Percentiles rank a stretch among this genome's conserved stretches.
phyloP scores from a whole-genome alignment of 768 basidiomycete species.

The Auricularia sp. region DNA sequence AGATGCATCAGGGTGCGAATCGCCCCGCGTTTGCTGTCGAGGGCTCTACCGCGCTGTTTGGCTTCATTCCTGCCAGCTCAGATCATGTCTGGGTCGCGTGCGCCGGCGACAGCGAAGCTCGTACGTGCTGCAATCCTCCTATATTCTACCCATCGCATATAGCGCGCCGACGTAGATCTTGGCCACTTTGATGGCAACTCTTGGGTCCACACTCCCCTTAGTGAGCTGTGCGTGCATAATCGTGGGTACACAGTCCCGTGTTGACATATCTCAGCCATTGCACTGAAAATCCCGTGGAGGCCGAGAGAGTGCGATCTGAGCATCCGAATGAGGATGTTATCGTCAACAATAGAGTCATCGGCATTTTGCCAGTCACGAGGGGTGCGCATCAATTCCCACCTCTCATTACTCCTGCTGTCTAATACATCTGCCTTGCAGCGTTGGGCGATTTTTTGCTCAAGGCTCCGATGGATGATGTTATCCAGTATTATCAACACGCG shows the following conservation, averaged over 20 bases:
- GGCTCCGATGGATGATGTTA: background rate
- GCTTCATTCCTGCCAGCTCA: background rate
- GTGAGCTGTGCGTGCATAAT: background rate
- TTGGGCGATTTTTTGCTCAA: background rate
- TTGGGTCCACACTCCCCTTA: background rate
- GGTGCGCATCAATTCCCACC: background rate
- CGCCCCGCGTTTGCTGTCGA: background rate
- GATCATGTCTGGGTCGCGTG: background rate
- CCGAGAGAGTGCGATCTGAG: background rate
- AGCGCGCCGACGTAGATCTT: background rate
- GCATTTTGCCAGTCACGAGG: background rate
- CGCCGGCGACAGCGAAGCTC: background rate
- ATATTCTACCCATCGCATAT: background rate
- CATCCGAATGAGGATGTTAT: background rate
- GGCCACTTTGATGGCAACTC: background rate
- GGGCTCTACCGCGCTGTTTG: background rate
- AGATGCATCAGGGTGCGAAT: background rate
- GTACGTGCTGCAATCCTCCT: background rate
- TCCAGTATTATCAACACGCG: background rate
- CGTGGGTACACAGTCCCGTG: background rate
- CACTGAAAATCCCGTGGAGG: background rate
- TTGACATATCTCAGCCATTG: background rate
- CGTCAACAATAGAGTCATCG: background rate
- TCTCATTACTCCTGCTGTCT: no score
- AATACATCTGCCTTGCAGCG: background rate